phyloP scores from a whole-genome alignment of 257 asterid genomes.

The Petunia axillaris region DNA sequence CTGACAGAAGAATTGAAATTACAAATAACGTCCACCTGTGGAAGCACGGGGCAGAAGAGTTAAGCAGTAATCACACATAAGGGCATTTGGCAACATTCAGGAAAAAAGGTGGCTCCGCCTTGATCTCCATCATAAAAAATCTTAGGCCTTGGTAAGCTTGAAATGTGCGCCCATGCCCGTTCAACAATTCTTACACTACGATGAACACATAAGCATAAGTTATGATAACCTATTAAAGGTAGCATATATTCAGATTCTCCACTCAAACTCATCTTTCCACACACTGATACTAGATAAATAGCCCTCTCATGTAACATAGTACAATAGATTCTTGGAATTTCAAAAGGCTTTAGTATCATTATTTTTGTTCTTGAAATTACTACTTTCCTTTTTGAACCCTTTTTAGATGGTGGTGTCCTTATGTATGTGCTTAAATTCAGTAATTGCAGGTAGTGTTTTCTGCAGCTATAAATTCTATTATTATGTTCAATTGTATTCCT shows the following conservation, averaged over 20 bases:
- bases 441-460: neutral
- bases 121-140: neutral
- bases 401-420: neutral
- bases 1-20: no score
- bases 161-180: neutral
- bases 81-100: neutral
- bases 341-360: no score
- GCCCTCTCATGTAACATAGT: no score
- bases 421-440: neutral
- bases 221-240: no score
- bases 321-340: no score
- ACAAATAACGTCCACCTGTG: no score
- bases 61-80: neutral
- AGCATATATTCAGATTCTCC: no score
- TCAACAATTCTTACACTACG: no score
- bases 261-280: no score
- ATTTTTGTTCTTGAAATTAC: neutral
- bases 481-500: neutral
- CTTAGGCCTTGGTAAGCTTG: neutral
- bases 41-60: neutral
- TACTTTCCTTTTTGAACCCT: neutral
- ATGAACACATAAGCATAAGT: no score
- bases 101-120: neutral
- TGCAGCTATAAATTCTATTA: neutral
- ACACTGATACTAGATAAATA: no score